These are phyloP conservation scores for Eimeria necatrix DNA, from an alignment of 169 alveolate species.

Conservation along the genomic window DNA sequence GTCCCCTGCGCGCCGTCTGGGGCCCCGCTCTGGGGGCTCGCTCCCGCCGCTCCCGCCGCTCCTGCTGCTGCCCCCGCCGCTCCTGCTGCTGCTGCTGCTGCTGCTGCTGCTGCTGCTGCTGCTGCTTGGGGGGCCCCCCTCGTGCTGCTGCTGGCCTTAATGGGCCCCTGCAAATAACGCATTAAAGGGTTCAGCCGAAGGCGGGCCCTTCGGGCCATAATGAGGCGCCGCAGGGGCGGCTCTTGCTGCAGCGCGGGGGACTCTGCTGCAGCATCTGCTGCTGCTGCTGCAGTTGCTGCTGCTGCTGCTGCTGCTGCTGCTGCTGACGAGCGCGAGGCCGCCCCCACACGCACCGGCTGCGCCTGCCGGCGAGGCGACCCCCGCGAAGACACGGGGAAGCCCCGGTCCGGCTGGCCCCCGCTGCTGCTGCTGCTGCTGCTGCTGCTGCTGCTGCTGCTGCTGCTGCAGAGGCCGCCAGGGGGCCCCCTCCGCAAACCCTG, in stretches of 20 bases:
- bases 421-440: not conserved
- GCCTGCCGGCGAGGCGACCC: not conserved
- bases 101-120: not conserved
- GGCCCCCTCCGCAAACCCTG: not conserved
- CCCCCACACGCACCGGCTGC: not conserved
- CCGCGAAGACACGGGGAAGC: not conserved
- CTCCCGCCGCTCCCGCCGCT: not conserved
- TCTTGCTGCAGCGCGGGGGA: not conserved
- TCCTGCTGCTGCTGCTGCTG: not conserved
- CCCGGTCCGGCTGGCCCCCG: no score
- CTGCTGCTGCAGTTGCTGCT: conserved; percentile 35
- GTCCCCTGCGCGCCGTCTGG: not conserved
- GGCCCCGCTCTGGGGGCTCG: not conserved
- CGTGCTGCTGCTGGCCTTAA: not conserved
- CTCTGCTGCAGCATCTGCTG: conserved; percentile 38
- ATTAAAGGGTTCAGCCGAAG: conserved; percentile 50
- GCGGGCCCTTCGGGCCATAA: conserved; percentile 19
- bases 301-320: conserved; percentile 57
- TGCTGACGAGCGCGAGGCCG: not conserved
- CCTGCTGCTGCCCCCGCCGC: not conserved
- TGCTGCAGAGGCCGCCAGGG: not conserved
- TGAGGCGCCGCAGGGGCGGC: conserved; percentile 63
- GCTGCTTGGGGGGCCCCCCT: not conserved
- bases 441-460: not conserved
- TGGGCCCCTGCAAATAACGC: conserved; percentile 53